These are phyloP conservation scores for Neocucurbitaria cava DNA, from an alignment of 2,329 filamentous ascomycete genomes.

Conservation along the genomic window DNA sequence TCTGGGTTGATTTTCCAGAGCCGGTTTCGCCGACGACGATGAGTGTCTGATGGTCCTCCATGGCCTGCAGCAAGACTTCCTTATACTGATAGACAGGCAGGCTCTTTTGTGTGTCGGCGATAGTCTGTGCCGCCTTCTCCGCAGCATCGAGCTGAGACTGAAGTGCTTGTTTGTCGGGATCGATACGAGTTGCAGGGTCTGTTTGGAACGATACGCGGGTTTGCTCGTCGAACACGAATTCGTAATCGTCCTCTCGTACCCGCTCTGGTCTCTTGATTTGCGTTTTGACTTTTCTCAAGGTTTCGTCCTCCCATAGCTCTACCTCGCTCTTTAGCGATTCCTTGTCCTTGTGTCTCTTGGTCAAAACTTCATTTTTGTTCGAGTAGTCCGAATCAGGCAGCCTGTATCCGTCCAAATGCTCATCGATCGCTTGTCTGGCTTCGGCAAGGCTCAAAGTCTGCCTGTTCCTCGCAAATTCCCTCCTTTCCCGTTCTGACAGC, in stretches of 20 bases:
- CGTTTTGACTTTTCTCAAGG: slow-evolving; percentile 79
- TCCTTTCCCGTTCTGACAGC: slow-evolving; percentile 79
- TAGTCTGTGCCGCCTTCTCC: slow-evolving; percentile 84
- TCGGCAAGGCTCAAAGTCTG: slow-evolving; percentile 80
- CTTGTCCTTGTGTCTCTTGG: slow-evolving; percentile 84
- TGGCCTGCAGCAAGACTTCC: slow-evolving; percentile 82
- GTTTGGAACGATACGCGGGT: slow-evolving; percentile 86
- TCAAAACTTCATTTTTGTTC: slow-evolving; percentile 88
- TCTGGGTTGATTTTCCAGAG: slow-evolving; percentile 92
- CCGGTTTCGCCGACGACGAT: slow-evolving; percentile 96
- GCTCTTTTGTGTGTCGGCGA: slow-evolving; percentile 89
- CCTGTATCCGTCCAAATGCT: slow-evolving; percentile 88
- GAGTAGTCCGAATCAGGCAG: slow-evolving; percentile 91
- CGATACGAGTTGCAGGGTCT: slow-evolving; percentile 59
- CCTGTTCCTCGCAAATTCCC: slow-evolving; percentile 86
- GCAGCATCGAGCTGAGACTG: slow-evolving; percentile 85
- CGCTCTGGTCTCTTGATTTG: slow-evolving; percentile 68
- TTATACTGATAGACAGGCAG: slow-evolving; percentile 89
- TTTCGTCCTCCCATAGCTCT: slow-evolving; percentile 94
- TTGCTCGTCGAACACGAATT: slow-evolving; percentile 89
- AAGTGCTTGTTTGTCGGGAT: slow-evolving; percentile 80
- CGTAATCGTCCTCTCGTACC: slow-evolving; percentile 82
- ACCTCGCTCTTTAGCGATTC: slow-evolving; percentile 92
- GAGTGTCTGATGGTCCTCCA: slow-evolving; percentile 84
- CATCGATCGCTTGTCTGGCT: slow-evolving; percentile 85